Conservation (phyloP, 495 filamentous ascomycete species). For the Aspergillus incahuasiensis region DNA sequence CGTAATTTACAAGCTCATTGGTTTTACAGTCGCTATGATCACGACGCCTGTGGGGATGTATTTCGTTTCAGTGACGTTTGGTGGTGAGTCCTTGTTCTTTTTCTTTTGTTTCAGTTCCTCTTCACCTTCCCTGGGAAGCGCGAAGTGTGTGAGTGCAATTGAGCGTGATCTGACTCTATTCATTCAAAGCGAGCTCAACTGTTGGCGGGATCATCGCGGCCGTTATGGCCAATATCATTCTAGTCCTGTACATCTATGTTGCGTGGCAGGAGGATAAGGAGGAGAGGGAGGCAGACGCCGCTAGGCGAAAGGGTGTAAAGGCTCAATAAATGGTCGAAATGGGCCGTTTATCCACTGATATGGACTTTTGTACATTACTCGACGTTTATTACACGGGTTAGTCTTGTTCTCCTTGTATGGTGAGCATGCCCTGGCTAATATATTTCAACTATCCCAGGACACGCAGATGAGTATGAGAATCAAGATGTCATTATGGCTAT, state of each 20-base stretch:
- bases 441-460: background rate
- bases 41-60: slow-evolving; percentile 79
- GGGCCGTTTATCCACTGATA: background rate
- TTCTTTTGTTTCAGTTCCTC: background rate
- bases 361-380: slow-evolving; percentile 2
- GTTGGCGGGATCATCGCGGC: slow-evolving; percentile 81
- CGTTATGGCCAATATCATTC: slow-evolving; percentile 82
- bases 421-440: background rate
- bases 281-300: slow-evolving; percentile 49
- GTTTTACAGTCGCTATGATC: slow-evolving; percentile 90
- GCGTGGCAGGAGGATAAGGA: slow-evolving; percentile 83
- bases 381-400: background rate
- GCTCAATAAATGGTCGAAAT: slow-evolving; percentile 33
- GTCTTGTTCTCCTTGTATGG: background rate
- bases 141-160: background rate
- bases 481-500: background rate
- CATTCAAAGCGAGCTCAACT: slow-evolving; percentile 81
- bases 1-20: slow-evolving; percentile 84
- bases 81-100: slow-evolving; percentile 48
- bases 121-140: background rate
- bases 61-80: slow-evolving; percentile 76
- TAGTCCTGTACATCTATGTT: slow-evolving; percentile 86
- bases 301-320: slow-evolving; percentile 57
- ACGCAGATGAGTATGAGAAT: background rate
- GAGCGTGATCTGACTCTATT: too few species aligned